Evolutionary conservation across 2,329 filamentous ascomycete genomes (phyloP).

Genomic region (Pyricularia pennisetigena): DNA sequence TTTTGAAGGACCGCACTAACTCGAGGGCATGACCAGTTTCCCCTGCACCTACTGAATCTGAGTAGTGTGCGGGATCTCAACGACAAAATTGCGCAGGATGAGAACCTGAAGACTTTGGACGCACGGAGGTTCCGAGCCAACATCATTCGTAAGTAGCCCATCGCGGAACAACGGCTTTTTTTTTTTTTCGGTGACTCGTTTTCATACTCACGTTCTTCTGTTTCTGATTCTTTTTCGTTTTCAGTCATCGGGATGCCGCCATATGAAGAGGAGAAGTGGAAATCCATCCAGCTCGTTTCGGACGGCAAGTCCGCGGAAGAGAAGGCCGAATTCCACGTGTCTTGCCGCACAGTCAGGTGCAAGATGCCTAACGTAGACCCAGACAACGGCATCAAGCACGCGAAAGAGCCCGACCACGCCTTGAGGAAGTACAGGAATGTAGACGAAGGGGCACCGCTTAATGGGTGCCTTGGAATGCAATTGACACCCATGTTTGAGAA

Average conservation of each 20-base stretch:
- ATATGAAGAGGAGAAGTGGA: slow-evolving; percentile 65
- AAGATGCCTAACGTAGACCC: slow-evolving; percentile 64
- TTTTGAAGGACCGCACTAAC: background rate
- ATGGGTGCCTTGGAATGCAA: slow-evolving; percentile 56
- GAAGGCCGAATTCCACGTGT: slow-evolving; percentile 37
- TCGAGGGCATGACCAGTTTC: slow-evolving; percentile 38
- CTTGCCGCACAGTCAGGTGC: slow-evolving; percentile 58
- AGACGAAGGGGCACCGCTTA: slow-evolving; percentile 46
- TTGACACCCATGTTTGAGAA: slow-evolving; percentile 44
- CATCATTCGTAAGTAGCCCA: slow-evolving; percentile 44
- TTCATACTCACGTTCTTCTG: background rate
- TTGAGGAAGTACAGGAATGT: slow-evolving; percentile 49
- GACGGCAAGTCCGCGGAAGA: slow-evolving; percentile 35
- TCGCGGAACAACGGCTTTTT: background rate
- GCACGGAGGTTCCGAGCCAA: slow-evolving; percentile 61
- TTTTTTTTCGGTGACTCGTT: background rate
- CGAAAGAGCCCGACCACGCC: slow-evolving; percentile 45
- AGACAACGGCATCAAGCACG: slow-evolving; percentile 44
- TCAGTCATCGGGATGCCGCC: slow-evolving; percentile 42
- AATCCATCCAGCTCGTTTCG: slow-evolving; percentile 42
- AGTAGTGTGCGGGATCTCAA: slow-evolving; percentile 54
- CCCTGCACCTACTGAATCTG: slow-evolving; percentile 58
- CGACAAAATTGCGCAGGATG: slow-evolving; percentile 40
- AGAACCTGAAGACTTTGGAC: slow-evolving; percentile 41
- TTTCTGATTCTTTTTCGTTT: slow-evolving; percentile 1